Evolutionary conservation across 805 yeast species (phyloP), one percentile per base, ranked within the genome.

Genomic region (Starmerella vitae): DNA sequence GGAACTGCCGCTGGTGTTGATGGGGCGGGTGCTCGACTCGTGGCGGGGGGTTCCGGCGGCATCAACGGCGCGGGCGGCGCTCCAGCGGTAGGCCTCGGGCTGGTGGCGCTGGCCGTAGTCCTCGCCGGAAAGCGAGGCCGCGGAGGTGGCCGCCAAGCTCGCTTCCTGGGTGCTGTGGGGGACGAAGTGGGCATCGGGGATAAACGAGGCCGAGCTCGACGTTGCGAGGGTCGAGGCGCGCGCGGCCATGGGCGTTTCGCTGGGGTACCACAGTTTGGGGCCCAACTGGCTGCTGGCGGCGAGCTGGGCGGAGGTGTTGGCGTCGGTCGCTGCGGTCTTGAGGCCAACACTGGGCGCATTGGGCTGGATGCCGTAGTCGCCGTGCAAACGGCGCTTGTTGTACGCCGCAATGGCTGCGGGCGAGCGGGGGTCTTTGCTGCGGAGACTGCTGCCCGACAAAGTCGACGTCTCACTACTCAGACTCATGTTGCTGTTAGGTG

Each of bases 261-360:
- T 47, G 13, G 58, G 61, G 18, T 52, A 47, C 63, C 63, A 59
- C 35, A 59, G 54, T 41, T 56, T 53, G 36, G 59, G 57, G 8
- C 55, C 54, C 34, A 57, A 49, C 46, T 56, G 55, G 20, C 51
- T 25, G 34, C 47, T 39, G 28, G 57, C 42, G 15, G 65, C 64
- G 22, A 56, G 48, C 29, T 52, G 40, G 3, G 65, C 64, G 13
- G 62, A 60, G 8, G 48, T 41, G 33, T 45, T 50, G 14, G 62
- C 54, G 18, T 57, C 49, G 12, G 48, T 45, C 31, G 52, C 25
- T n/a, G 30, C 43, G 24, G 39, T 40, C 28, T 41, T 51, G 28
- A 62, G 59, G 1, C 66, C 67, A 13, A 62, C 58, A 13, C 53
- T 42, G 19, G 66, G 65, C 21, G 56, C 52, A 38, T 61, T 57